A percentile compares a stretch with the other conserved stretches of the same genome.
phyloP scores from a whole-genome alignment of 129 eudicot species.

The Gnaphalium uliginosum region DNA sequence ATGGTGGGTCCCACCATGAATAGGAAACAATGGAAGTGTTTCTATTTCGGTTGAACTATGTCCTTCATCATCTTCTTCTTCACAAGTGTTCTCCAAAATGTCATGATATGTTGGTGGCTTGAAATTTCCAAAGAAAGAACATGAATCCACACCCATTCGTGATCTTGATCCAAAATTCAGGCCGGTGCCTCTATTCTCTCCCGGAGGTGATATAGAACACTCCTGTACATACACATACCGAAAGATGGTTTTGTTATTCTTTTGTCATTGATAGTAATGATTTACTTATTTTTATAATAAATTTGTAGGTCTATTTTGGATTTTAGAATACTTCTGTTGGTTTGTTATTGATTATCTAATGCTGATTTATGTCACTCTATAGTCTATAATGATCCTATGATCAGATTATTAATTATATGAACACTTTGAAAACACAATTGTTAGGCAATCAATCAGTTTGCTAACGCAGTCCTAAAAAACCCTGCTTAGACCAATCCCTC shows the following conservation, averaged over 20 bases:
- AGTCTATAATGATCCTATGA: neutral
- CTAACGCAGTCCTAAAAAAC: neutral
- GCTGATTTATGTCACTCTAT: neutral
- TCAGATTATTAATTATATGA: neutral
- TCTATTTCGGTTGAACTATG: constrained; percentile 41
- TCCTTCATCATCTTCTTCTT: constrained; percentile 39
- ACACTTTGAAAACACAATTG: neutral
- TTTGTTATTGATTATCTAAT: neutral
- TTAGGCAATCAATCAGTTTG: neutral
- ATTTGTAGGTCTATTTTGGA: no score
- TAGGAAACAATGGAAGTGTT: constrained; percentile 92
- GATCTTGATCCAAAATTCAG: constrained; percentile 49
- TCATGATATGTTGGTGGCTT: constrained; percentile 40
- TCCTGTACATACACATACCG: constrained; percentile 49
- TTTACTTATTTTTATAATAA: neutral
- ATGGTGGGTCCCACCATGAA: constrained; percentile 53
- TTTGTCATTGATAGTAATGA: constrained; percentile 7
- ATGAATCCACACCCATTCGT: constrained; percentile 45
- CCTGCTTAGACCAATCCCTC: constrained; percentile 18
- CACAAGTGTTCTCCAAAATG: constrained; percentile 38
- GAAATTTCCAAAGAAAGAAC: constrained; percentile 45
- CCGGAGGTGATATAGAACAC: constrained; percentile 73
- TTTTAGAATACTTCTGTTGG: no score
- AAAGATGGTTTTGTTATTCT: no score
- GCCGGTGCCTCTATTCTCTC: constrained; percentile 28